These are phyloP conservation scores for Dendrostoma leiphaemia DNA, from an alignment of 2,329 filamentous ascomycete genomes.

Conservation along the genomic window DNA sequence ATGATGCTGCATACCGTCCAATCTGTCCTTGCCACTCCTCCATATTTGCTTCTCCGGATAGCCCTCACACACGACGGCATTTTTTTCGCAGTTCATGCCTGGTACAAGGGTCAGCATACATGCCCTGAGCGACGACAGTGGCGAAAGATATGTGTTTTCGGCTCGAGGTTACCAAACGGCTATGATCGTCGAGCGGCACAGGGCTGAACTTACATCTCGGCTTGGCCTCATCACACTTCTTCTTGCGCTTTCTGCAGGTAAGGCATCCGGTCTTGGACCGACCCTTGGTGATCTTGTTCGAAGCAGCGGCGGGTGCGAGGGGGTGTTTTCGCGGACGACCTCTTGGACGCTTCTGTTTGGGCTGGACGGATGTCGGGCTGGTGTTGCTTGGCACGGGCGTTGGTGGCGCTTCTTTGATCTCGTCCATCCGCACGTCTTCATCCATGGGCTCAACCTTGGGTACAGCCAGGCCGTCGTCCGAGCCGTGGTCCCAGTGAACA, in stretches of 20 bases:
- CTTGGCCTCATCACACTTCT: constrained; percentile 71
- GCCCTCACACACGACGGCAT: constrained; percentile 86
- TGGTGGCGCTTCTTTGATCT: constrained; percentile 45
- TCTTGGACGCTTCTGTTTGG: constrained; percentile 63
- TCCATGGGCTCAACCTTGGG: constrained; percentile 59
- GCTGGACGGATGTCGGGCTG: constrained; percentile 24
- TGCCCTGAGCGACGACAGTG: too few relatives aligned
- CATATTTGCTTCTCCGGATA: constrained; percentile 85
- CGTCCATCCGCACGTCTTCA: constrained; percentile 52
- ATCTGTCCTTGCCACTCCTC: constrained; percentile 79
- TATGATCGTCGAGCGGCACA: not conserved
- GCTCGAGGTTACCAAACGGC: too few relatives aligned
- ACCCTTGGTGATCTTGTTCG: constrained; percentile 75
- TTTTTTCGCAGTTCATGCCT: constrained; percentile 91
- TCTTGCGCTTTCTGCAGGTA: constrained; percentile 67
- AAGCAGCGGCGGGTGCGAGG: constrained; percentile 52
- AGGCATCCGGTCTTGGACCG: constrained; percentile 68
- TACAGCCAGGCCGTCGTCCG: constrained; percentile 44
- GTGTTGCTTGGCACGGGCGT: constrained; percentile 26
- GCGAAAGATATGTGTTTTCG: too few relatives aligned
- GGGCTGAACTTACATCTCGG: constrained; percentile 55
- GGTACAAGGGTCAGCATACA: not conserved
- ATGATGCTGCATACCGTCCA: constrained; percentile 59
- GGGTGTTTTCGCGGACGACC: constrained; percentile 83
- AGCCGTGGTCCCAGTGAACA: constrained; percentile 44